Evolutionary conservation across 2,329 filamentous ascomycete species (phyloP), one percentile per base, ranked within the genome.

Genomic region (Chalaropsis thielavioides): DNA sequence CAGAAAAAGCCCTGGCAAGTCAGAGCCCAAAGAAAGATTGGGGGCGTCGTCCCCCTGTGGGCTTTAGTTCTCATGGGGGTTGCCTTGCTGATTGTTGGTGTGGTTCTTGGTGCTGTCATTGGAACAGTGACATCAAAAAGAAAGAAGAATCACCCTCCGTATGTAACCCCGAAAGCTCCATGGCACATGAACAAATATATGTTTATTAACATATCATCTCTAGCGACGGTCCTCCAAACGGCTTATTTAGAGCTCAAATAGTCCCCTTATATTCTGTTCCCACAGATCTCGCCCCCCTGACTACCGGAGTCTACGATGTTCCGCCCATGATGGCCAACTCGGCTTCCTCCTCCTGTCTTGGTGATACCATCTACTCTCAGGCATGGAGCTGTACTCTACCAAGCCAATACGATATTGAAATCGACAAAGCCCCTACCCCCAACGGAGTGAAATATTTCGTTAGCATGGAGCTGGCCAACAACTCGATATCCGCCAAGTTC

Each of bases 341-440:
- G 64, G 75, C 76, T 1, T 79, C 82, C 17, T 78, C 76, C 49
- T 76, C 78, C 0, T 89, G 86, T 71, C 77, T 89, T 67, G 76
- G 77, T 40, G 77, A 86, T 65, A 75, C 78, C 0, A 76, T 72
- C 0, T 80, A 85, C 69, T 75, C 77, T n/a, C 72, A 77, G 61
- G 81, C 85, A 0, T 89, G 86, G 86, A 81, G 77, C 66, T 89
- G 86, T 71, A 77, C 81, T 13, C 76, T 87, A 38, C 74, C 76
- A 1, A 75, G 76, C 58, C 74, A 77, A 56, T 78, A 79, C 62
- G 72, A 75, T 1, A 72, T 83, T 73, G 72, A 74, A 1, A 72
- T 84, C 19, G 68, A 67, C 22, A 68, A 61, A 69, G 69, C 17
- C 69, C 69, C 51, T 73, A 70, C 24, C 70, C 68, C 17, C 73